These are phyloP conservation scores for Amborella trichopoda DNA, from an alignment of 164 flowering plant species.

Conservation along the genomic window DNA sequence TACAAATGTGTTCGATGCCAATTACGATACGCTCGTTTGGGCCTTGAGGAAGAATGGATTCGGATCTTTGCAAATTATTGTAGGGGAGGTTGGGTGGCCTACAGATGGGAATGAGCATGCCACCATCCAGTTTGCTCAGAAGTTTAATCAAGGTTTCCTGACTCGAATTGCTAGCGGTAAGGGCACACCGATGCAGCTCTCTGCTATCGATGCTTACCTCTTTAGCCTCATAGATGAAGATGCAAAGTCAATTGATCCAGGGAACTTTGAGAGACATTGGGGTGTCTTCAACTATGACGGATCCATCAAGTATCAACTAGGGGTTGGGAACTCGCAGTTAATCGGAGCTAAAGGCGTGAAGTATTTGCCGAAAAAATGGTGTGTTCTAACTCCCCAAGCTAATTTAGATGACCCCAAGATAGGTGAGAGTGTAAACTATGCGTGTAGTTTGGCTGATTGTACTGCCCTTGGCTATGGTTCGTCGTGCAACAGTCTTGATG, in stretches of 20 bases:
- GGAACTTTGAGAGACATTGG: slow-evolving; percentile 92
- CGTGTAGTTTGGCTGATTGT: slow-evolving; percentile 68
- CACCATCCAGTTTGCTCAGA: slow-evolving; percentile 40
- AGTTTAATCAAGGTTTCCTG: slow-evolving; percentile 91
- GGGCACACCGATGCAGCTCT: slow-evolving; percentile 80
- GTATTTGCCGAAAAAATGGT: slow-evolving; percentile 54
- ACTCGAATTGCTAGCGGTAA: slow-evolving; percentile 41
- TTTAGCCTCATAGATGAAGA: slow-evolving; percentile 90
- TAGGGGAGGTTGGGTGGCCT: slow-evolving; percentile 96
- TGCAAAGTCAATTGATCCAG: slow-evolving; percentile 69
- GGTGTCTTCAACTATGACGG: slow-evolving; percentile 71
- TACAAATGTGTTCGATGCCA: slow-evolving; percentile 83
- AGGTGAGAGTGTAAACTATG: slow-evolving; percentile 62
- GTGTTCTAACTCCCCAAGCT: slow-evolving; percentile 50
- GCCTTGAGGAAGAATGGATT: slow-evolving; percentile 71
- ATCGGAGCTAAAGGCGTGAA: slow-evolving; percentile 28
- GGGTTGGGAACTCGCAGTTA: slow-evolving; percentile 46
- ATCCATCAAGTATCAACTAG: slow-evolving; percentile 57
- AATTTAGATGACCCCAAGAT: slow-evolving; percentile 41
- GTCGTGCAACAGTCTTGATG: slow-evolving; percentile 47
- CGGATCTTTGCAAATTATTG: slow-evolving; percentile 52
- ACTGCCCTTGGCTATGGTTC: slow-evolving; percentile 73
- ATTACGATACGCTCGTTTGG: slow-evolving; percentile 73
- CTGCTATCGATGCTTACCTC: slow-evolving; percentile 61
- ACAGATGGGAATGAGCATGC: slow-evolving; percentile 85